Evolutionary conservation across 176 grass and related monocot species (phyloP).

Genomic region (Aegilops longissima): DNA sequence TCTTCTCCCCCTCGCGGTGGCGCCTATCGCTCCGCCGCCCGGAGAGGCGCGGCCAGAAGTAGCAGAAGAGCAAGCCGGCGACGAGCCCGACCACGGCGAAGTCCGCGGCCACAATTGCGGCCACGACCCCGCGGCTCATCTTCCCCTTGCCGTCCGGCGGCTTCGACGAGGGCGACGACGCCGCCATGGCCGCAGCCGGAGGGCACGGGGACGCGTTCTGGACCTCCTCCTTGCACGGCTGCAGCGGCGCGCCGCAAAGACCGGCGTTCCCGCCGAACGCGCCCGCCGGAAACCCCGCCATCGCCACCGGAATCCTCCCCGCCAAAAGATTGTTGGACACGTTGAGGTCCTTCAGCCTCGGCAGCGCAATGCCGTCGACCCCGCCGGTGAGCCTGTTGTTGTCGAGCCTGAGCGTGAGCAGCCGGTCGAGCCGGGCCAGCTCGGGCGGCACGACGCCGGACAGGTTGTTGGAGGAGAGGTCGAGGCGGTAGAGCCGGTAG

Average conservation of each 20-base stretch:
- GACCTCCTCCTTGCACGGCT: constrained; percentile 44
- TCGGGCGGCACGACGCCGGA: constrained; percentile 59
- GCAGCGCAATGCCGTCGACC: constrained; percentile 52
- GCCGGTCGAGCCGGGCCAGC: constrained; percentile 47
- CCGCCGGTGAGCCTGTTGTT: constrained; percentile 62
- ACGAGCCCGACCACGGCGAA: constrained; percentile 83
- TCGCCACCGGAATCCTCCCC: constrained; percentile 54
- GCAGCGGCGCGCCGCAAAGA: constrained; percentile 66
- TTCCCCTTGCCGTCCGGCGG: constrained; percentile 22
- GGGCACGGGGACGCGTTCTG: constrained; percentile 38
- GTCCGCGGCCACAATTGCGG: constrained; percentile 74
- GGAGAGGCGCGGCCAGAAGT: constrained; percentile 92
- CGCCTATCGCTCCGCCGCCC: constrained; percentile 41
- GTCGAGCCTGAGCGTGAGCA: constrained; percentile 81
- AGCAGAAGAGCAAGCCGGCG: constrained; percentile 78
- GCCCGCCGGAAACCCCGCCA: constrained; percentile 40
- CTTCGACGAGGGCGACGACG: constrained; percentile 49
- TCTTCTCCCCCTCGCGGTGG: constrained; percentile 87
- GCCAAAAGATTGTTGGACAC: constrained; percentile 65
- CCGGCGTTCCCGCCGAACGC: constrained; percentile 52
- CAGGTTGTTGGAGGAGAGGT: constrained; percentile 71
- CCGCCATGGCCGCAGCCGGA: constrained; percentile 43
- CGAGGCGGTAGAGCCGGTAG: constrained; percentile 75
- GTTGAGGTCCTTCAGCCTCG: constrained; percentile 71
- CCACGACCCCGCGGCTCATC: constrained; percentile 73